phyloP scores from a whole-genome alignment of 371 early-diverging fungal genomes.

The Haplosporangium sp. region DNA sequence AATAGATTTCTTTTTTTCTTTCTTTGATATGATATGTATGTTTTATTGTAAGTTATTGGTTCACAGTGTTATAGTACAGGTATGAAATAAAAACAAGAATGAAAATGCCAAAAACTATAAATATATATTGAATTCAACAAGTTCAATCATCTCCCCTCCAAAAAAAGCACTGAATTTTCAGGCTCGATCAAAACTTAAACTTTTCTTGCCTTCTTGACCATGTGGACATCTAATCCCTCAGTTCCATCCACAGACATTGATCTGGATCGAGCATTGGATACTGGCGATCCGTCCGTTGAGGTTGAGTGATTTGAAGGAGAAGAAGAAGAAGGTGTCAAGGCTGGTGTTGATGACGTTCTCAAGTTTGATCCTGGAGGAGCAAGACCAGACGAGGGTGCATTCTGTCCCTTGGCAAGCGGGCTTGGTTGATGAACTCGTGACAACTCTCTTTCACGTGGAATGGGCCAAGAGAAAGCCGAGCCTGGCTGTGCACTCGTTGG shows the following conservation, averaged over 20 bases:
- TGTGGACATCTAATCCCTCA: conserved; percentile 22
- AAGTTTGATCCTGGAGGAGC: conserved; percentile 43
- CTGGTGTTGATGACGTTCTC: conserved; percentile 25
- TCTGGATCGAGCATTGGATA: conserved; percentile 36
- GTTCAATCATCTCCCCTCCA: not conserved
- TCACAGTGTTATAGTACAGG: conserved; percentile 1
- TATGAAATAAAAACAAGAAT: conserved; percentile 4
- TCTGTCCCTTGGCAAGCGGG: conserved; percentile 48
- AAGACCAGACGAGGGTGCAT: conserved; percentile 19
- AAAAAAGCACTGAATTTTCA: too few species aligned
- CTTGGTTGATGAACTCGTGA: conserved; percentile 53
- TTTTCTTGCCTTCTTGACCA: conserved; percentile 40
- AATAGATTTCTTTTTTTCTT: not conserved
- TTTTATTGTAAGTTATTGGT: conserved; percentile 1
- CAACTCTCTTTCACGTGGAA: conserved; percentile 45
- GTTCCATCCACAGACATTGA: conserved; percentile 38
- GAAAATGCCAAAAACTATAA: not conserved
- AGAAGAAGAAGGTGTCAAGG: conserved; percentile 23
- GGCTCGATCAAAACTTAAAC: conserved; percentile 3
- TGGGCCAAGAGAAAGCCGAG: conserved; percentile 48
- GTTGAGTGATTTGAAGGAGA: conserved; percentile 29
- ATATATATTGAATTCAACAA: not conserved
- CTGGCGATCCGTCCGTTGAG: conserved; percentile 39
- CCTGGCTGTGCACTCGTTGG: conserved; percentile 49
- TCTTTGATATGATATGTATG: not conserved